Base-by-base conservation (phyloP, 129 eudicot species). In the Flaveria ramosissima region DNA sequence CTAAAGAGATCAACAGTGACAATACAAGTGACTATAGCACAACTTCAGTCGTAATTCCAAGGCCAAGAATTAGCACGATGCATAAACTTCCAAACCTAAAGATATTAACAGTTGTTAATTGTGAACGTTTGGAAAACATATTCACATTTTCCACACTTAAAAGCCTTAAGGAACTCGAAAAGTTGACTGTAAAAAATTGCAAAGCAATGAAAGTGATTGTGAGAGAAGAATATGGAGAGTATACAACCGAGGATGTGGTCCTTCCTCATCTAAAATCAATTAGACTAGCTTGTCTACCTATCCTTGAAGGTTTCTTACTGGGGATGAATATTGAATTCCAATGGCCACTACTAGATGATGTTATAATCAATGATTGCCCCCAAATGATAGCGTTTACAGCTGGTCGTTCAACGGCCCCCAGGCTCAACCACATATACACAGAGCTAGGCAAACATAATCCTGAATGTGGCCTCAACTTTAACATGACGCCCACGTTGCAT, bases 121-220 rank as follows among this genome's bases (percentile, higher is more conserved):
- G 52, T 2, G 52, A 47, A n/a, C 52, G 3, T 47, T 2, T 47
- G 30, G 63, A 56, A 56, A 7, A 20, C 63, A 9, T 56, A 56
- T 56, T 56, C 63, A 56, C 27, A 20, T 56, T 56, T 56, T 20
- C 63, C 63, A 56, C 63, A 8, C 63, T 56, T 56, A 9, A 56
- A 56, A 56, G 63, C 30, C 30, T 56, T 15, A 20, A 20, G 26
- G 20, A 56, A 56, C 13, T 56, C 13, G 63, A 56, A 20, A 0
- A 7, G 27, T 20, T 56, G 13, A 0, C 0, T 11, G 1, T 56
- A 20, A 20, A 9, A 20, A 7, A 20, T 1, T 56, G 63, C 24
- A 21, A 20, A 0, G 63, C 30, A 20, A 56, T 19, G 27, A 20
- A 20, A 56, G 63, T 56, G 63, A 9, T 9, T 19, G 63, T 56